These are phyloP conservation scores for Dinochytrium kinnereticum DNA, from an alignment of 371 early-diverging fungal genomes.

Conservation along the genomic window DNA sequence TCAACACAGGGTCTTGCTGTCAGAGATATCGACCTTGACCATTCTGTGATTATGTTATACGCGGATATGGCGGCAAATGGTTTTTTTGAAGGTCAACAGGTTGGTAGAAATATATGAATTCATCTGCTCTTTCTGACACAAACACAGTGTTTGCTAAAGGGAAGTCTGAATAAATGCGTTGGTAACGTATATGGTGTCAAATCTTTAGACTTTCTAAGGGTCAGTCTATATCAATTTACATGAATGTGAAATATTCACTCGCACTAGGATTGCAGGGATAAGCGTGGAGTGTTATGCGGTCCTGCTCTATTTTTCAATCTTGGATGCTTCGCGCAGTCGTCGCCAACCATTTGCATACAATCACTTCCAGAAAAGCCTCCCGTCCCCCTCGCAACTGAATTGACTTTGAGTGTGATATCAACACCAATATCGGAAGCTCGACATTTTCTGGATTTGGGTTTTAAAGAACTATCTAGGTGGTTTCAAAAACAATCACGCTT, in stretches of 20 bases:
- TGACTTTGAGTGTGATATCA: background rate
- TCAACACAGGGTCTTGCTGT: background rate
- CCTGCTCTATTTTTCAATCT: background rate
- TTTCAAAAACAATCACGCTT: conserved; percentile 6
- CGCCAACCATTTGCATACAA: no score
- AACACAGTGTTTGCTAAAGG: background rate
- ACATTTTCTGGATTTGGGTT: background rate
- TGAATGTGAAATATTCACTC: no score
- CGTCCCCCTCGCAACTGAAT: background rate
- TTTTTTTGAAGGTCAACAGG: conserved; percentile 1
- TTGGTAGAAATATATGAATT: background rate
- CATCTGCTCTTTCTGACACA: background rate
- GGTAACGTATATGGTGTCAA: background rate
- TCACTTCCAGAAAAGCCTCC: background rate
- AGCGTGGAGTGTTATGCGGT: conserved; percentile 1
- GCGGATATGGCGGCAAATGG: background rate
- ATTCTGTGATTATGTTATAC: conserved; percentile 2
- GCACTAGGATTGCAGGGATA: no score
- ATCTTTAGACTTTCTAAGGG: background rate
- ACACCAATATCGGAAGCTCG: background rate
- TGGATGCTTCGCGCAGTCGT: no score
- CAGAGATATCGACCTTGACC: background rate
- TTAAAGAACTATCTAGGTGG: conserved; percentile 16
- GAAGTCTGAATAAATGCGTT: background rate
- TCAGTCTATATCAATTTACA: background rate